phyloP scores from a whole-genome alignment of 75 land plant genomes.

The Isoetes taiwanensis region DNA sequence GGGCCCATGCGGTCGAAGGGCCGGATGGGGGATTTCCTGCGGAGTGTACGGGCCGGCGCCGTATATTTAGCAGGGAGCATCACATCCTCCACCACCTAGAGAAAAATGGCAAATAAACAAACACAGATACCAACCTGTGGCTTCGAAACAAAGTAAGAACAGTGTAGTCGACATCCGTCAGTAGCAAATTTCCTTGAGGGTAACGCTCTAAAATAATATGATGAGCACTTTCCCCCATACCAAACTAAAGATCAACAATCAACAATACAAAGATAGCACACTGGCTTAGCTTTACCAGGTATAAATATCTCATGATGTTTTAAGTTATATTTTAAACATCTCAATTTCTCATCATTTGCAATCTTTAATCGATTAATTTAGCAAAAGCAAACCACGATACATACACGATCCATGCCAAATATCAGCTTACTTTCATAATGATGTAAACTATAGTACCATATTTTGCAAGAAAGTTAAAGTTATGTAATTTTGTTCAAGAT shows the following conservation, averaged over 20 bases:
- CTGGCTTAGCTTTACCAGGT: neutral
- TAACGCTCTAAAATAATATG: conserved; percentile 88
- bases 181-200: conserved; percentile 84
- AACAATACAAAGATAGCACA: neutral
- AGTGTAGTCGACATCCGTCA: conserved; percentile 60
- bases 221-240: conserved; percentile 66
- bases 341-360: too few species aligned
- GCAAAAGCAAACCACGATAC: neutral
- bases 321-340: too few species aligned
- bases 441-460: too few species aligned
- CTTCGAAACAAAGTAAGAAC: conserved; percentile 88
- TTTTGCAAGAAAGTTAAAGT: too few species aligned
- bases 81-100: too few species aligned
- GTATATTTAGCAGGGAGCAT: too few species aligned
- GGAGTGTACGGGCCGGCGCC: too few species aligned
- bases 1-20: too few species aligned
- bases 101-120: neutral
- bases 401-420: conserved; percentile 92
- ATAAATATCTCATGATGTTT: neutral
- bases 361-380: neutral
- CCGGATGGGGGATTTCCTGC: too few species aligned
- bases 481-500: too few species aligned
- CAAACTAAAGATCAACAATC: conserved; percentile 78
- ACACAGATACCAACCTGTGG: conserved; percentile 48
- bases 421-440: conserved; percentile 95